These are phyloP conservation scores for Candida silvatica DNA, from an alignment of 805 yeast species.

Conservation along the genomic window DNA sequence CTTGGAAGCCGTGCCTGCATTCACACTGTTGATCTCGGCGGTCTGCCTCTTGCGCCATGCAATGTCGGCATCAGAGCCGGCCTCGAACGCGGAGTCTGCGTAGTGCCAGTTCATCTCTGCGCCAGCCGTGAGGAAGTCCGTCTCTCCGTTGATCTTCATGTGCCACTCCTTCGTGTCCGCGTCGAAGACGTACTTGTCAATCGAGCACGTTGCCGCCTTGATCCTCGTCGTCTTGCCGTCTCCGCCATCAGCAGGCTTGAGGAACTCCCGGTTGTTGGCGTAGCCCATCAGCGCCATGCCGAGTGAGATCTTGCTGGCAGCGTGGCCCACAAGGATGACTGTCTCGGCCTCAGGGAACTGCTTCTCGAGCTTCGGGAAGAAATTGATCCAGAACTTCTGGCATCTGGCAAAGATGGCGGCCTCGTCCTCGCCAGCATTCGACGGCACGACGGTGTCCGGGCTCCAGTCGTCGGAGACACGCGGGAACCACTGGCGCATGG, in stretches of 20 bases:
- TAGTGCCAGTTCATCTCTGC: conserved; percentile 95
- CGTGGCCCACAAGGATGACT: conserved; percentile 79
- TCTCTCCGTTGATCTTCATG: conserved; percentile 60
- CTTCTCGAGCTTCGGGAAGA: conserved; percentile 49
- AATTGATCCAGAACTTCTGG: conserved; percentile 38
- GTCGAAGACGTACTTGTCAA: conserved; percentile 47
- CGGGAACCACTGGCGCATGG: conserved; percentile 47
- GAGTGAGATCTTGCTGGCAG: conserved; percentile 84
- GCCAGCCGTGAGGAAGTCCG: conserved; percentile 63
- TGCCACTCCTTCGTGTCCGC: conserved; percentile 40
- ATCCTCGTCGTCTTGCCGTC: conserved; percentile 27
- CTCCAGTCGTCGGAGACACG: conserved; percentile 35
- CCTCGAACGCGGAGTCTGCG: conserved; percentile 54
- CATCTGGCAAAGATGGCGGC: conserved; percentile 62
- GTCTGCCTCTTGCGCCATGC: conserved; percentile 34
- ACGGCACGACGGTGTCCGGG: conserved; percentile 49
- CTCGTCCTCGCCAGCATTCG: conserved; percentile 64
- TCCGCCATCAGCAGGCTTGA: conserved; percentile 37
- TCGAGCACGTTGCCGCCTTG: conserved; percentile 78
- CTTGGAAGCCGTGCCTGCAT: no score
- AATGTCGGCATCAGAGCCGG: conserved; percentile 86
- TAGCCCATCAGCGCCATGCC: conserved; percentile 68
- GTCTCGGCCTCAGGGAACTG: conserved; percentile 53
- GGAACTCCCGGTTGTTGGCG: conserved; percentile 38
- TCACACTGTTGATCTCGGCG: no score